Conservation (phyloP, 805 yeast species). For the Dipodascopsis uninucleata region DNA sequence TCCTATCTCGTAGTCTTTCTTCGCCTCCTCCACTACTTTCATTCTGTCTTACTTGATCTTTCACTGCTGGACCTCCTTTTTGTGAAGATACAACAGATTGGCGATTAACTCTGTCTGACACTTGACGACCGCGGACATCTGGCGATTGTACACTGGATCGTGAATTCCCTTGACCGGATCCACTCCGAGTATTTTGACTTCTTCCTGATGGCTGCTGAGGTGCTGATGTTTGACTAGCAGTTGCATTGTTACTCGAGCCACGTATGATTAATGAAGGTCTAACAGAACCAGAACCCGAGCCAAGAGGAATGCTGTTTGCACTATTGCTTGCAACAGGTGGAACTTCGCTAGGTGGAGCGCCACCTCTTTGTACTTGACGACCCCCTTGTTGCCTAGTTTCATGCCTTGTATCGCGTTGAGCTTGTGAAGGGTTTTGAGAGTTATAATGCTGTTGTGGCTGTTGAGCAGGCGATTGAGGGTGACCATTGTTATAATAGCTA, state of each 20-base stretch:
- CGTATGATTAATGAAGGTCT: too few relatives aligned
- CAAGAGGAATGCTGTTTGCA: too few relatives aligned
- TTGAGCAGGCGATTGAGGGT: background rate
- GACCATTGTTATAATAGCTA: slow-evolving; percentile 1
- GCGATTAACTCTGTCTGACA: background rate
- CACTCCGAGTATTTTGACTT: too few relatives aligned
- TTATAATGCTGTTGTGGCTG: slow-evolving; percentile 2
- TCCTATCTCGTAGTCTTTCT: background rate
- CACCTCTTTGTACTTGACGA: too few relatives aligned
- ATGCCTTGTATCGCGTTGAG: too few relatives aligned
- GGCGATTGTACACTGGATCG: background rate
- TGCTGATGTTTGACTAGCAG: too few relatives aligned
- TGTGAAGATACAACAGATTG: background rate
- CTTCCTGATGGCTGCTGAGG: too few relatives aligned
- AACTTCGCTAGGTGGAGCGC: too few relatives aligned
- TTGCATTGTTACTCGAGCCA: too few relatives aligned
- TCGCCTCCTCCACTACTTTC: background rate
- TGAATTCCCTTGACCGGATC: background rate
- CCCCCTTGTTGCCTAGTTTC: too few relatives aligned
- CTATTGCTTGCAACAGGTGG: too few relatives aligned
- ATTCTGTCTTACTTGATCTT: background rate
- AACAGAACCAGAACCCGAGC: too few relatives aligned
- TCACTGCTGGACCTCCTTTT: background rate
- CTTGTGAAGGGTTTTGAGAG: background rate
- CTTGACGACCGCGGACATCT: background rate